Conservation (phyloP, 805 yeast species). For the Pichia deserticola region DNA sequence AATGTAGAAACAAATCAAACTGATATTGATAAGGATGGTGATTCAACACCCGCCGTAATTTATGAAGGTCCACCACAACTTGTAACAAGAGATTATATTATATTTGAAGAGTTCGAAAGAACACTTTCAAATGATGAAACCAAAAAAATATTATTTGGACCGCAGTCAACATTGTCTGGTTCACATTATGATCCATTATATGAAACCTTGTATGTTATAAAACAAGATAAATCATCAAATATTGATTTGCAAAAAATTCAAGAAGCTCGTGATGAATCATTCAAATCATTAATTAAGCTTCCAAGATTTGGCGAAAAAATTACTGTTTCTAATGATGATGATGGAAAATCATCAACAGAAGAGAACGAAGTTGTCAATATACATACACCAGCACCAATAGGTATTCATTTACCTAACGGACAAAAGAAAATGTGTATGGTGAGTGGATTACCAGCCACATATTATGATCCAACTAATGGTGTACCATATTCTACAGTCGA, state of each 20-base stretch:
- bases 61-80: constrained; percentile 64
- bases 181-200: constrained; percentile 47
- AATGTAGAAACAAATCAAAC: neutral
- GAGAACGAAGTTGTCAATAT: constrained; percentile 41
- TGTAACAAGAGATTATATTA: constrained; percentile 47
- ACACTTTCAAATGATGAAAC: constrained; percentile 26
- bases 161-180: constrained; percentile 45
- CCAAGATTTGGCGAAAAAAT: constrained; percentile 59
- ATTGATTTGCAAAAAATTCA: constrained; percentile 20
- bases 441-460: constrained; percentile 71
- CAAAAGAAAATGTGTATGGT: constrained; percentile 62
- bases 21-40: neutral
- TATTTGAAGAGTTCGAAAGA: constrained; percentile 41
- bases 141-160: constrained; percentile 49
- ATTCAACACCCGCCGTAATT: too few relatives aligned
- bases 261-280: constrained; percentile 23
- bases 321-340: constrained; percentile 36
- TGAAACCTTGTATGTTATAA: constrained; percentile 32
- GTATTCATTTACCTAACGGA: constrained; percentile 65
- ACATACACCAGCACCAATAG: constrained; percentile 66
- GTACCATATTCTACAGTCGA: constrained; percentile 81
- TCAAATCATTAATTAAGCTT: constrained; percentile 37
- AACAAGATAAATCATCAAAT: constrained; percentile 22
- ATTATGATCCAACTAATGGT: constrained; percentile 83
- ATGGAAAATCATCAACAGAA: constrained; percentile 25